Conservation (phyloP, 169 alveolate species). For the Plasmodium vivax region DNA sequence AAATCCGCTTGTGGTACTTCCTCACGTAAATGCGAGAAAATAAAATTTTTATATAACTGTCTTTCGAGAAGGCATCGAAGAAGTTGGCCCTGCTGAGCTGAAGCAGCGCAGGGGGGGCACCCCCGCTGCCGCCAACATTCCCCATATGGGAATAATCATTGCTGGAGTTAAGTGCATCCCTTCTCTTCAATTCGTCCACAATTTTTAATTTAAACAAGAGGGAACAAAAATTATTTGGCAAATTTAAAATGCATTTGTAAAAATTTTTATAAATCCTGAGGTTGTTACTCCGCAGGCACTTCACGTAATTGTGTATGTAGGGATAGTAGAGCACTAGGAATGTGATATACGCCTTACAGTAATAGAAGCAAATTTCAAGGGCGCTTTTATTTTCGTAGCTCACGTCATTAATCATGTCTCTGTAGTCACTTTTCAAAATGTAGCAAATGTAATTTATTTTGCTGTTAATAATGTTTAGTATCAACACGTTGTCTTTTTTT, state of each 20-base stretch:
- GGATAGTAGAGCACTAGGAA: constrained; percentile 66
- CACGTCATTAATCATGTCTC: constrained; percentile 44
- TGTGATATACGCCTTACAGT: constrained; percentile 46
- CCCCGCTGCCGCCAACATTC: background rate
- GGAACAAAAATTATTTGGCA: constrained; percentile 32
- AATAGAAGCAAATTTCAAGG: constrained; percentile 57
- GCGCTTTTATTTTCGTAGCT: constrained; percentile 42
- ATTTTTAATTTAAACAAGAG: constrained; percentile 27
- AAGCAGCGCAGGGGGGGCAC: background rate
- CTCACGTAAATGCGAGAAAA: constrained; percentile 68
- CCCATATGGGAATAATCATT: background rate
- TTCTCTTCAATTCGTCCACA: constrained; percentile 21
- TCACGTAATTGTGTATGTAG: constrained; percentile 43
- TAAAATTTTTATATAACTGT: constrained; percentile 43
- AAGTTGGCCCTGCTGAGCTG: background rate
- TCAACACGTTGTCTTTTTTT: constrained; percentile 52
- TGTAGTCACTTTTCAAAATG: constrained; percentile 61
- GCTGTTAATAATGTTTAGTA: constrained; percentile 30
- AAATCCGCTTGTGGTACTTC: constrained; percentile 49
- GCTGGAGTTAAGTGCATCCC: background rate
- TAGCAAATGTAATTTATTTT: constrained; percentile 65
- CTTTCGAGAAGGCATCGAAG: constrained; percentile 19
- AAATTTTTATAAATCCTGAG: constrained; percentile 49
- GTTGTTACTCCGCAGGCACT: constrained; percentile 25
- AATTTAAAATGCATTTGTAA: constrained; percentile 47